Evolutionary conservation across 2,329 filamentous ascomycete genomes (phyloP).

Genomic region (Hymenotorrendiella dingleyae): DNA sequence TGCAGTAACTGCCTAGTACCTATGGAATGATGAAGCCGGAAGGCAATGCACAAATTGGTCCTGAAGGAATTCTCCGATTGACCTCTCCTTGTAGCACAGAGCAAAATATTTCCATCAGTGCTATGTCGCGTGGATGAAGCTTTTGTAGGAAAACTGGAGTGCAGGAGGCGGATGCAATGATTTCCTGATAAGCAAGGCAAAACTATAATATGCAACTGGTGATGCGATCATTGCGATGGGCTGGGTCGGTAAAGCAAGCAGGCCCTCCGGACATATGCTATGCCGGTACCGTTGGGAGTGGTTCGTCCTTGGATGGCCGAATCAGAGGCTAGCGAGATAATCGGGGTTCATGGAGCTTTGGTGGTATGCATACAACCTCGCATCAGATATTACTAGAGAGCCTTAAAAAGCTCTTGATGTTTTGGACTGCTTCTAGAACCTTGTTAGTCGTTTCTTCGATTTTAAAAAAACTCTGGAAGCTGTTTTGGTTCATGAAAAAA

Average conservation of each 20-base stretch:
- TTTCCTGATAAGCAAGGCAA: constrained; percentile 1
- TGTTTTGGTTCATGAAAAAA: no score
- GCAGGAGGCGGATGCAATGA: constrained; percentile 14
- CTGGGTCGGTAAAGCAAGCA: constrained; percentile 13
- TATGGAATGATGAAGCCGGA: constrained; percentile 21
- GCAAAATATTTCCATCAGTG: constrained; percentile 13
- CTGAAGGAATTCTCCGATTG: constrained; percentile 25
- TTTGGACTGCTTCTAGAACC: no score
- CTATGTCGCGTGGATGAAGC: constrained; percentile 19
- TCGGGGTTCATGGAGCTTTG: no score
- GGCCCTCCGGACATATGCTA: constrained; percentile 7
- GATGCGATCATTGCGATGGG: constrained; percentile 16
- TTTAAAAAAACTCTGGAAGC: no score
- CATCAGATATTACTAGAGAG: no score
- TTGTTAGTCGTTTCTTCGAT: no score
- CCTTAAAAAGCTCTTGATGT: no score
- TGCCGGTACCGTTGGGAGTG: constrained; percentile 1
- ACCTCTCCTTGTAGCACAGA: constrained; percentile 18
- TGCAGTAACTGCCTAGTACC: constrained; percentile 6
- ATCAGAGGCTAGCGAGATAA: no score
- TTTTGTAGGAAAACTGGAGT: constrained; percentile 22
- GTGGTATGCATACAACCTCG: no score
- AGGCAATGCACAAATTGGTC: constrained; percentile 20
- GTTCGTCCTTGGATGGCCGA: not conserved
- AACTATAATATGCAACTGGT: constrained; percentile 14